Conservation (phyloP, 1,139 yeast genomes). For the Sugiyamaella novakii region DNA sequence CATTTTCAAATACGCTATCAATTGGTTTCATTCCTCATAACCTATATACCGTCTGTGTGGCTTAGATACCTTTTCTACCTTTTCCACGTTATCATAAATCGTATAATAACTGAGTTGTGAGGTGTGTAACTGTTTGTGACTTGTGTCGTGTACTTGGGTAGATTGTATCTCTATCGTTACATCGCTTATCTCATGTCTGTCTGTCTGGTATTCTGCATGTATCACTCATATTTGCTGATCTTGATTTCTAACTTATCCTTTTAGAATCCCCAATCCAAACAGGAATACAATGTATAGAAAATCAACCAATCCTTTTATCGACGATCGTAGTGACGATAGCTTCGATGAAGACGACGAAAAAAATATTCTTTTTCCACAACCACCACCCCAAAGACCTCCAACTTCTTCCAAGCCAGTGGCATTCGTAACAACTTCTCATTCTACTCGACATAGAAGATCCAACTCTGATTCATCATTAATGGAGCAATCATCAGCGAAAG, state of each 20-base stretch:
- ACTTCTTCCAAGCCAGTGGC: constrained; percentile 25
- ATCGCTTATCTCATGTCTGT: too few species aligned
- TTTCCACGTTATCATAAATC: too few species aligned
- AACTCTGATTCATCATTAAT: constrained; percentile 37
- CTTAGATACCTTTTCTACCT: too few species aligned
- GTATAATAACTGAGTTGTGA: too few species aligned
- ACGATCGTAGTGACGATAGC: constrained; percentile 31
- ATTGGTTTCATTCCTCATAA: too few species aligned
- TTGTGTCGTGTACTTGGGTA: too few species aligned
- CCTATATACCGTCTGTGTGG: too few species aligned
- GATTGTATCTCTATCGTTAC: too few species aligned
- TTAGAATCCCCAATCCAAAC: constrained; percentile 20
- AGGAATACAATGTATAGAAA: constrained; percentile 27
- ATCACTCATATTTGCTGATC: too few species aligned
- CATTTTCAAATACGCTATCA: too few species aligned
- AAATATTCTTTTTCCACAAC: constrained; percentile 13
- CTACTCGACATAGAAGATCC: constrained; percentile 28
- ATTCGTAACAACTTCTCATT: not conserved
- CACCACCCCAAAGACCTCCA: constrained; percentile 25
- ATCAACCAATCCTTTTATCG: constrained; percentile 41
- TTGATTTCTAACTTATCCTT: constrained; percentile 4
- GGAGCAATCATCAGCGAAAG: constrained; percentile 24
- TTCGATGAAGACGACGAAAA: constrained; percentile 23
- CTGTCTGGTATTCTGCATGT: too few species aligned
- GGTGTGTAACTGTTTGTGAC: too few species aligned